phyloP scores from a whole-genome alignment of 2,329 filamentous ascomycete genomes.

The Phialocephala sp. region DNA sequence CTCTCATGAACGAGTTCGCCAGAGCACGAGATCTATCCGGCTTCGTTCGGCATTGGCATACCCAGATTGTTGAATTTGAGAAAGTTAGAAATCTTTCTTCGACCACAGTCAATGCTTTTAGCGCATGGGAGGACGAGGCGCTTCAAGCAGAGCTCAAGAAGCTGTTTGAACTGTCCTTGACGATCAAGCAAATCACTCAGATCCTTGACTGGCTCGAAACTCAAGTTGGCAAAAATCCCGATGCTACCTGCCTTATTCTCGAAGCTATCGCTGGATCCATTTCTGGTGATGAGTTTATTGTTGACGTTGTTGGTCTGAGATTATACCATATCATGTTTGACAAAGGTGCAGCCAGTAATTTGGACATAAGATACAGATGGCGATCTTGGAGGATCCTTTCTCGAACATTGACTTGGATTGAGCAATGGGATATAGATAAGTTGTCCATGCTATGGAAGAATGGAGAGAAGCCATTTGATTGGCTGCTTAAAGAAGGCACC shows the following conservation, averaged over 20 bases:
- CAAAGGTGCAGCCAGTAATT: slow-evolving; percentile 29
- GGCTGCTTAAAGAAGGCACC: background rate
- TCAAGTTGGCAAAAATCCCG: slow-evolving; percentile 32
- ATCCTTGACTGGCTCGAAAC: slow-evolving; percentile 45
- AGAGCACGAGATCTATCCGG: slow-evolving; percentile 48
- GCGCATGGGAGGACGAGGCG: slow-evolving; percentile 42
- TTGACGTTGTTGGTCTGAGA: slow-evolving; percentile 41
- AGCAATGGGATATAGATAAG: slow-evolving; percentile 27
- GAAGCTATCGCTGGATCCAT: slow-evolving; percentile 48
- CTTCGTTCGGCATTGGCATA: slow-evolving; percentile 48
- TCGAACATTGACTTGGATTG: slow-evolving; percentile 32
- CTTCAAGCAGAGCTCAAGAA: slow-evolving; percentile 37
- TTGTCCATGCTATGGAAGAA: slow-evolving; percentile 32
- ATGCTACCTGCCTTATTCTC: slow-evolving; percentile 44
- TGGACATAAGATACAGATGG: slow-evolving; percentile 39
- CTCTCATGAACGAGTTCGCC: slow-evolving; percentile 49
- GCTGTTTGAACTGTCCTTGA: slow-evolving; percentile 46
- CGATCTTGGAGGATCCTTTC: slow-evolving; percentile 41
- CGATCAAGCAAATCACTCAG: slow-evolving; percentile 45
- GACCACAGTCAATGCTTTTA: slow-evolving; percentile 26
- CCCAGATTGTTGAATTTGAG: slow-evolving; percentile 38
- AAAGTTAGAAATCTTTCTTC: slow-evolving; percentile 30
- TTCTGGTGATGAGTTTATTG: slow-evolving; percentile 44
- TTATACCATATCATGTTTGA: slow-evolving; percentile 44
- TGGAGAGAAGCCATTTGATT: slow-evolving; percentile 32